Conservation (phyloP, 495 filamentous ascomycete genomes). For the Staphylotrichum longicolle region DNA sequence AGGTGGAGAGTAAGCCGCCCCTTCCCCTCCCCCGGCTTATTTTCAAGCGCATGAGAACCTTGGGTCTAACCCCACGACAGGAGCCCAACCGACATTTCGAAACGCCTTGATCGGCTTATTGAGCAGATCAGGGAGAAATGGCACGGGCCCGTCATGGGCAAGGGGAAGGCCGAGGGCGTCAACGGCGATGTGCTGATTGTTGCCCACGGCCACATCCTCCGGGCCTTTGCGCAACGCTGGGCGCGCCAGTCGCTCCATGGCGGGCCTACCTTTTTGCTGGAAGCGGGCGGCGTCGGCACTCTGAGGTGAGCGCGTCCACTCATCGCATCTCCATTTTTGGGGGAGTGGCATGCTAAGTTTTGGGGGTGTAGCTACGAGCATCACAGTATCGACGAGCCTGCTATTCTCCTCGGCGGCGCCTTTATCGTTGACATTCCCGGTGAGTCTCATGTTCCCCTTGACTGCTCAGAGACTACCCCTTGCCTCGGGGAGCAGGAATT, state of each 20-base stretch:
- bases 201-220: constrained; percentile 83
- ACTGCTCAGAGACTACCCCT: background rate
- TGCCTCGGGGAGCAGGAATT: too few relatives aligned
- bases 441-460: background rate
- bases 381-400: constrained; percentile 63
- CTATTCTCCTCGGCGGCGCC: constrained; percentile 64
- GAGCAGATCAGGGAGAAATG: constrained; percentile 62
- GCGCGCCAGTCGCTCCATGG: constrained; percentile 63
- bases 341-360: constrained; percentile 22
- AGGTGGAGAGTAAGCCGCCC: constrained; percentile 55
- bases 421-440: constrained; percentile 56
- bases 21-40: too few relatives aligned
- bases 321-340: background rate
- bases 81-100: constrained; percentile 62
- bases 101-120: constrained; percentile 72
- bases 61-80: constrained; percentile 21
- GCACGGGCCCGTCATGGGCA: constrained; percentile 52
- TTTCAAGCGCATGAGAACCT: background rate
- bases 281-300: constrained; percentile 83
- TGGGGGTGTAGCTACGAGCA: constrained; percentile 57
- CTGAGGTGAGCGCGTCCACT: constrained; percentile 54
- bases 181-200: constrained; percentile 59
- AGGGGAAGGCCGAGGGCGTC: constrained; percentile 35
- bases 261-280: constrained; percentile 65
- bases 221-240: constrained; percentile 92